phyloP scores from a whole-genome alignment of 768 basidiomycete species.

The Podaxis pistillaris region DNA sequence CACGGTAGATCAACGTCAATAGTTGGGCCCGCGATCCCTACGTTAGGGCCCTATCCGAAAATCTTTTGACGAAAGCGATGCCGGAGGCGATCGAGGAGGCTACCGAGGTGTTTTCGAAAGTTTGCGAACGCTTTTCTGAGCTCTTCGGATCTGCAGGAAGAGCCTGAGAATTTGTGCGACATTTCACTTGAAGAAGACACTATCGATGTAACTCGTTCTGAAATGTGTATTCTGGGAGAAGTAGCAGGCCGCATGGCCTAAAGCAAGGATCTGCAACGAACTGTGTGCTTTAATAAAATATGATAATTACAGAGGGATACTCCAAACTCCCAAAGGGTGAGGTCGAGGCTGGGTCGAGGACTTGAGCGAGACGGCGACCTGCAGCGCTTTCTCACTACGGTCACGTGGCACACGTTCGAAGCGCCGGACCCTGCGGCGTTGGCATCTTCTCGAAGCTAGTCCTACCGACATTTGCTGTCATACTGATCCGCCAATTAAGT shows the following conservation, averaged over 20 bases:
- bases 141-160: constrained; percentile 43
- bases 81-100: constrained; percentile 46
- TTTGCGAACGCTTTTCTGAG: constrained; percentile 39
- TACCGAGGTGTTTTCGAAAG: constrained; percentile 37
- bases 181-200: neutral
- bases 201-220: neutral
- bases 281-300: too few species aligned
- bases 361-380: neutral
- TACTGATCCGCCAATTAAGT: neutral
- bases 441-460: neutral
- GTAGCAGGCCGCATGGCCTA: too few species aligned
- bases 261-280: too few species aligned
- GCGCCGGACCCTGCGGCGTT: neutral
- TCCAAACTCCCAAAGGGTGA: too few species aligned
- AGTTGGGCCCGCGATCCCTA: constrained; percentile 47
- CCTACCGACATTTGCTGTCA: neutral
- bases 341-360: neutral
- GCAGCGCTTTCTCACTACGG: too few species aligned
- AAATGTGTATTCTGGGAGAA: neutral
- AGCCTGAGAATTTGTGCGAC: constrained; percentile 21
- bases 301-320: too few species aligned
- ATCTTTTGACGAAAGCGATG: constrained; percentile 34
- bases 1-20: constrained; percentile 41
- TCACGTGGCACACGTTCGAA: too few species aligned
- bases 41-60: constrained; percentile 31